Evolutionary conservation across 257 asterid species (phyloP), one percentile per base, ranked within the genome.

Genomic region (Ligustrum vulgare): DNA sequence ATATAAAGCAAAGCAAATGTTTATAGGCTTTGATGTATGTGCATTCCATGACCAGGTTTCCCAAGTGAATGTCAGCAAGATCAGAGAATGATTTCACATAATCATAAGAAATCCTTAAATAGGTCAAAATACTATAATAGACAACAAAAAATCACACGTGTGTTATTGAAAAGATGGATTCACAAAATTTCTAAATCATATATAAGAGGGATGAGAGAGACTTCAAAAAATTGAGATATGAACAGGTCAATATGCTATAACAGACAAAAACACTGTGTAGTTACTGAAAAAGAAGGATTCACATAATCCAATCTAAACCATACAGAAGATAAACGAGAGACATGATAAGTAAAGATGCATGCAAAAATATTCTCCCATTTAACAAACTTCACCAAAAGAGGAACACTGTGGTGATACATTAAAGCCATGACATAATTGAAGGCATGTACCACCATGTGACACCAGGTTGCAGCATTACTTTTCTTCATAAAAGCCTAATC

Each of bases 381-480:
- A 54, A 6, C n/a, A 54, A 54, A 54, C 28, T 4, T 54, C 63
- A 16, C 25, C 56, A 45, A 45, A 54, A n/a, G 63, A 54, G 10
- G 63, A n/a, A 54, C 25, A n/a, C 62, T 51, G 20, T 4, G 32
- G 18, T 45, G 22, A 71, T 47, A 37, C n/a, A 33, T 58, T 36
- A 36, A 36, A 73, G 70, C 13, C 60, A 73, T n/a, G 33, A 63
- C 28, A 37, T 64, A 16, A 54, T 54, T 5, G 22, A 35, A 35
- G 66, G 72, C 64, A 64, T 23, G 65, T 9, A 33, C 60, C 33
- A 49, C 10, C 33, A 58, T 16, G 58, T 20, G 63, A 71, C 41
- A 64, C 9, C 77, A 73, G 67, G 66, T 58, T 70, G 51, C 80
- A 36, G 64, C 75, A 45, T 65, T 47, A 71, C 34, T 67, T 72